Conservation (phyloP, 345 rosid genomes). For the Pugionium cornutum region DNA sequence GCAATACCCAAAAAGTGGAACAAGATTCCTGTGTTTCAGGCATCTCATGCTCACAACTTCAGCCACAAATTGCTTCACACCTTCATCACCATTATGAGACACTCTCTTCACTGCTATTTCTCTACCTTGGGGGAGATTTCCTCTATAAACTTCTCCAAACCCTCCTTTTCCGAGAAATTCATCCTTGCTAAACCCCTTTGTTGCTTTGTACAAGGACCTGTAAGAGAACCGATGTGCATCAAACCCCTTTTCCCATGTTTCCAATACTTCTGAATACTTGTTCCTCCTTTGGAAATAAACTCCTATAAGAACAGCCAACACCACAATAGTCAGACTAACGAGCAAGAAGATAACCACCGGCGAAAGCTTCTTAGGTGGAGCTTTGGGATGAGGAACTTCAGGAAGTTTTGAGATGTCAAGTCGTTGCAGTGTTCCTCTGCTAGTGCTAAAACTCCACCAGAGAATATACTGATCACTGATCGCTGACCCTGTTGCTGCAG, state of each 20-base stretch:
- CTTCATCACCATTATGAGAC: constrained; percentile 50
- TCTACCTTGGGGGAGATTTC: constrained; percentile 43
- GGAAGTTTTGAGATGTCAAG: constrained; percentile 57
- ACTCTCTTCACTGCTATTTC: constrained; percentile 64
- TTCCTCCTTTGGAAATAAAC: constrained; percentile 40
- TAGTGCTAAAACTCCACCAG: constrained; percentile 65
- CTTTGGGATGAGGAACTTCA: constrained; percentile 41
- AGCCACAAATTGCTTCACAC: constrained; percentile 56
- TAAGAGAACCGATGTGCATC: constrained; percentile 60
- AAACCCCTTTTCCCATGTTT: constrained; percentile 66
- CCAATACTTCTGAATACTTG: constrained; percentile 56
- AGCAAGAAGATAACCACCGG: constrained; percentile 26
- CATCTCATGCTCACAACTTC: constrained; percentile 51
- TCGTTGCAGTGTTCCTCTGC: constrained; percentile 41
- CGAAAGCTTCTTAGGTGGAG: constrained; percentile 22
- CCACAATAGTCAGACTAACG: constrained; percentile 20
- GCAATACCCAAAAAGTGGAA: constrained; percentile 55
- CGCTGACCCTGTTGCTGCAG: constrained; percentile 55
- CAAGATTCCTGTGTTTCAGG: constrained; percentile 55
- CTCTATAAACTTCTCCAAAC: constrained; percentile 64
- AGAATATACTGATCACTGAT: constrained; percentile 49
- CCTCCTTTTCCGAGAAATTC: constrained; percentile 66
- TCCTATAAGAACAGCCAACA: constrained; percentile 32
- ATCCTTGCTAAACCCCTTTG: constrained; percentile 58
- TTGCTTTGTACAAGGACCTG: constrained; percentile 55